phyloP scores from a whole-genome alignment of 352 stramenopile genomes.

The Globisporangium spiculum region DNA sequence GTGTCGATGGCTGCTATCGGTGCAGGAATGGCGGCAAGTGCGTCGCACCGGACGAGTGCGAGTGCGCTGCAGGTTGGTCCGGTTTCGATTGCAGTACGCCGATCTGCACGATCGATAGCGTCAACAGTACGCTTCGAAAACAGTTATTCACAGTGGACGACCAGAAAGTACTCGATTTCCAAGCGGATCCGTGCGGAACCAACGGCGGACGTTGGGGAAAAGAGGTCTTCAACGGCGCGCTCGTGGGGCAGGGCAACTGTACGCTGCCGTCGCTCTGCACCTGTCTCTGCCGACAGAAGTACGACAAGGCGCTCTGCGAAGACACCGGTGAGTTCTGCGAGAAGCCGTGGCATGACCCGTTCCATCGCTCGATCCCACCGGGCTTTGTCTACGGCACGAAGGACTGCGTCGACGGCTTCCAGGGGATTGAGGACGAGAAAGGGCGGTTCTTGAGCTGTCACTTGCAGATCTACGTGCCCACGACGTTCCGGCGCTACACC shows the following conservation, averaged over 20 bases:
- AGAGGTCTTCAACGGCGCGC: constrained; percentile 65
- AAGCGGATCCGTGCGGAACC: constrained; percentile 92
- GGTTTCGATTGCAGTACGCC: constrained; percentile 94
- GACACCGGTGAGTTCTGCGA: constrained; percentile 76
- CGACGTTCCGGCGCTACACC: constrained; percentile 77
- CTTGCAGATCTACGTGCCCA: constrained; percentile 93
- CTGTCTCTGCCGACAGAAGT: constrained; percentile 88
- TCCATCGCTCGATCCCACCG: constrained; percentile 60
- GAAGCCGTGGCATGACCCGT: constrained; percentile 80
- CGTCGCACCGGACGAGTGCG: constrained; percentile 87
- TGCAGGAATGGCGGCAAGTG: constrained; percentile 94
- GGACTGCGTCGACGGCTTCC: constrained; percentile 91
- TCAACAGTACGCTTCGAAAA: constrained; percentile 55
- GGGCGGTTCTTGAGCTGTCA: constrained; percentile 93
- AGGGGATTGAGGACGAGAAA: constrained; percentile 88
- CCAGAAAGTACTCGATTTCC: constrained; percentile 89
- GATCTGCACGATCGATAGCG: constrained; percentile 73
- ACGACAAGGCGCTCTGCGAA: constrained; percentile 64
- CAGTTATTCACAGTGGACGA: constrained; percentile 95
- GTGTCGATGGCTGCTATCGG: constrained; percentile 91
- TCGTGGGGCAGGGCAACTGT: constrained; percentile 91
- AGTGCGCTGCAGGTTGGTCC: constrained; percentile 91
- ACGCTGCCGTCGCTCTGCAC: constrained; percentile 89
- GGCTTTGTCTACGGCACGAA: constrained; percentile 92
- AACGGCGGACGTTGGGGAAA: constrained; percentile 71